Evolutionary conservation across 2,329 filamentous ascomycete species (phyloP).

Genomic region (Colletotrichum sublineola): DNA sequence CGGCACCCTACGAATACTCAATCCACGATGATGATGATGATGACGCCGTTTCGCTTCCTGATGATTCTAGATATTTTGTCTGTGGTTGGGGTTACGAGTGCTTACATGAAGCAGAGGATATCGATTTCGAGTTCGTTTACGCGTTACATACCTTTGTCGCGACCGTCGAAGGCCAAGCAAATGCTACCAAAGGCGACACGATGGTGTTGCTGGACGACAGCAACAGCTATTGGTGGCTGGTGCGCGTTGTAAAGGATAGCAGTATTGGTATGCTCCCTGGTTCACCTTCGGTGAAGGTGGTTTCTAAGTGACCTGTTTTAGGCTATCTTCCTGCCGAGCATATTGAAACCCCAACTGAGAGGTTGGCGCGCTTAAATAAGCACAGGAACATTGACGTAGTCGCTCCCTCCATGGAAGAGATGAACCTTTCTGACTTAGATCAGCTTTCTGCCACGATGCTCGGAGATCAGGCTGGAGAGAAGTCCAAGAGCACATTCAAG

Average conservation of each 20-base stretch:
- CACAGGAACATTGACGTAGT: conserved; percentile 97
- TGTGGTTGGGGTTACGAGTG: conserved; percentile 81
- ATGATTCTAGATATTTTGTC: conserved; percentile 75
- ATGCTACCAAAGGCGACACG: conserved; percentile 97
- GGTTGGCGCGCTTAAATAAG: conserved; percentile 93
- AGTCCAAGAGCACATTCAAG: conserved; percentile 85
- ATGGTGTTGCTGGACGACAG: conserved; percentile 99
- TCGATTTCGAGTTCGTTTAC: conserved; percentile 99
- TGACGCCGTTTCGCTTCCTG: conserved; percentile 71
- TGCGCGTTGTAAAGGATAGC: conserved; percentile 95
- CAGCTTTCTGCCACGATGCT: conserved; percentile 75
- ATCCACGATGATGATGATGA: conserved; percentile 62
- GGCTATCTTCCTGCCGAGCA: conserved; percentile 97
- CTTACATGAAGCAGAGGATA: conserved; percentile 97
- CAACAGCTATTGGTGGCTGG: conserved; percentile 99
- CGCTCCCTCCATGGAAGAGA: conserved; percentile 29
- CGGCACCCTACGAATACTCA: conserved; percentile 61
- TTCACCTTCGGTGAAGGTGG: neutral
- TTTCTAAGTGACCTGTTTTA: conserved; percentile 54
- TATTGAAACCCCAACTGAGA: conserved; percentile 97
- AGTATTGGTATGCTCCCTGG: conserved; percentile 76
- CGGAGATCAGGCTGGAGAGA: conserved; percentile 73
- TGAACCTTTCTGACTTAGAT: conserved; percentile 48
- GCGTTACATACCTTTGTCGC: conserved; percentile 97
- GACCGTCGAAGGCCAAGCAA: conserved; percentile 97